Base-by-base conservation (phyloP, 768 basidiomycete species). In the Tricholomella constricta region DNA sequence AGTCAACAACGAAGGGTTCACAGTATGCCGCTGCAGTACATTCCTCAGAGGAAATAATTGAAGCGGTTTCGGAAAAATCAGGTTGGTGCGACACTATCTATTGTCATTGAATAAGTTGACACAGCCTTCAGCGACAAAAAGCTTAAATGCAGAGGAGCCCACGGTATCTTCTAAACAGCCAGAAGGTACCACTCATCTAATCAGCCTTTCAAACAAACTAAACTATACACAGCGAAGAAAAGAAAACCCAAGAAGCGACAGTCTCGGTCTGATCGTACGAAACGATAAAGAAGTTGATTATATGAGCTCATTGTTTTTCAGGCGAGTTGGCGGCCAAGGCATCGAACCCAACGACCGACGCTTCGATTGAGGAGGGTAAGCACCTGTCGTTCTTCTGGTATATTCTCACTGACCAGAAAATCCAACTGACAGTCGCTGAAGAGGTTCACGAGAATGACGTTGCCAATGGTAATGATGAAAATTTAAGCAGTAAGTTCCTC, bases 201-300 rank as follows among this genome's bases (percentile, higher is more conserved):
- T 20, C 20, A 2, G 15, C 32, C 6, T 22, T 46, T n/a, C n/a
- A 9, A 36, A 19, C 1, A n/a, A 26, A 9, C 56, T 57, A 11
- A 57, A 42, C 25, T 17, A 9, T 14, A 20, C 35, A 17, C 29
- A 57, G 56, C 36, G 20, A 54, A 43, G 23, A 43, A 32, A 31
- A 48, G 31, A 9, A 54, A 57, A 37, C 31, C 48, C 1, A 49
- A 40, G 35, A 47, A 54, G 26, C 15, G 26, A 12, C 15, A 3
- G 5, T 17, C 9, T 22, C 47, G 29, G 27, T 22, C 48, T 12
- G n/a, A 51, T 20, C 45, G 56, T 57, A 54, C 11, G 48, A 25
- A 20, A 46, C 4, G 2, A 2, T 29, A 14, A 17, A 31, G 14
- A 19, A 25, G 14, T 46, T 9, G 10, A 35, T 31, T 38, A 19